Evolutionary conservation across 2,329 filamentous ascomycete genomes (phyloP).

Genomic region (Ophiostoma pallidulum): DNA sequence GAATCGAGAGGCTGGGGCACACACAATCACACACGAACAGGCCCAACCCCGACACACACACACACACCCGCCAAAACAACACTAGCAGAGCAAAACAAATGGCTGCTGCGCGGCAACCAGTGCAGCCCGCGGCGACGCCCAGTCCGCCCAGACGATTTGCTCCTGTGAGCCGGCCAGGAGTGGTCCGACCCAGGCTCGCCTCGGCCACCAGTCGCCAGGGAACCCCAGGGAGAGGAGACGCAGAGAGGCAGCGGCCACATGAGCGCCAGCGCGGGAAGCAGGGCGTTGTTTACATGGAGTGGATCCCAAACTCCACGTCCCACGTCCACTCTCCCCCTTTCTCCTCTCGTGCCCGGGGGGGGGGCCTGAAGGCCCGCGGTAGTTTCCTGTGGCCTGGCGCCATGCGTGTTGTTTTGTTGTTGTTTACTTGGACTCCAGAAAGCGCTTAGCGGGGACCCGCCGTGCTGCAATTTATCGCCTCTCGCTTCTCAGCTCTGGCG

Average conservation of each 20-base stretch:
- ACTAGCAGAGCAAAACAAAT: constrained; percentile 10
- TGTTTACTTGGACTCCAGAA: constrained; percentile 21
- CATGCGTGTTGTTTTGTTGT: constrained; percentile 2
- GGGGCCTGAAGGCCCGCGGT: too few relatives aligned
- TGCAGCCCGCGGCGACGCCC: neutral
- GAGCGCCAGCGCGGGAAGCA: too few relatives aligned
- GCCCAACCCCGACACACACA: neutral
- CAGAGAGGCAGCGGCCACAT: neutral
- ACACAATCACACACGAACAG: neutral
- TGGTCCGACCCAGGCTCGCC: neutral
- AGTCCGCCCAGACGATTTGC: too few relatives aligned
- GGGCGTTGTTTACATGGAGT: constrained; percentile 8
- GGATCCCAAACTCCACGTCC: constrained; percentile 1
- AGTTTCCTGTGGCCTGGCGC: neutral
- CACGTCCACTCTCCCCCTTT: neutral
- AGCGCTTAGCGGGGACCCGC: constrained; percentile 8
- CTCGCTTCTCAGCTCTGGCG: constrained; percentile 8
- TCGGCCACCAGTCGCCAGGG: neutral
- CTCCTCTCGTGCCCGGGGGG: neutral
- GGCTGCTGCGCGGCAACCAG: constrained; percentile 12
- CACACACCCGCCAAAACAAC: constrained; percentile 4
- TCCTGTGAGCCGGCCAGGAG: neutral
- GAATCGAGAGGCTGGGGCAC: neutral
- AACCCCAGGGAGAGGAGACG: neutral
- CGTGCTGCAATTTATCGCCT: neutral